Conservation (phyloP, 2,329 filamentous ascomycete species). For the Hypoxylon rubiginosum region DNA sequence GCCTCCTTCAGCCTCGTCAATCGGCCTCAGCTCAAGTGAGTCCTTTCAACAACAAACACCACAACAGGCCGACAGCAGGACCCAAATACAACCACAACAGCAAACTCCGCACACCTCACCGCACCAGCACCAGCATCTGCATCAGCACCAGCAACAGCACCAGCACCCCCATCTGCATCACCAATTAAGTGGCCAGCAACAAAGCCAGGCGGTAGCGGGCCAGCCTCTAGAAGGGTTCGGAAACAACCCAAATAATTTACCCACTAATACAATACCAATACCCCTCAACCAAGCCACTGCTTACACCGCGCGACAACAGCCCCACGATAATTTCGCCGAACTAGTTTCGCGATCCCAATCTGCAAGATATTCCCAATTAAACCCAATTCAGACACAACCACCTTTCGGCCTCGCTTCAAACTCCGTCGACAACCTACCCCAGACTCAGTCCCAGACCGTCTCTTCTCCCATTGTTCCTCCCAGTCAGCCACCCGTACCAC, state of each 20-base stretch:
- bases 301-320: constrained; percentile 53
- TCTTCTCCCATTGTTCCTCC: constrained; percentile 46
- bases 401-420: constrained; percentile 55
- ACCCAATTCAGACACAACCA: constrained; percentile 53
- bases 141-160: constrained; percentile 45
- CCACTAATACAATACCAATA: constrained; percentile 53
- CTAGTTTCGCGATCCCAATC: constrained; percentile 66
- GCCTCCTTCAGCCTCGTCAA: constrained; percentile 63
- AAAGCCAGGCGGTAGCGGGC: constrained; percentile 45
- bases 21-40: constrained; percentile 62
- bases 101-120: constrained; percentile 39
- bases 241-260: constrained; percentile 48
- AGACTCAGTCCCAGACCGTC: constrained; percentile 49
- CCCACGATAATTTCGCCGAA: constrained; percentile 61
- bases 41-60: constrained; percentile 58
- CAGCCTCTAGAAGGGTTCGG: constrained; percentile 48
- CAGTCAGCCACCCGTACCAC: constrained; percentile 46
- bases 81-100: constrained; percentile 44
- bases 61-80: constrained; percentile 30
- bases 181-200: constrained; percentile 48
- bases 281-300: constrained; percentile 57
- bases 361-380: constrained; percentile 60
- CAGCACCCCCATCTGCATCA: constrained; percentile 51
- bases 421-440: constrained; percentile 60
- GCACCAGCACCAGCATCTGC: no score